These are phyloP conservation scores for Exophiala sp. DNA, from an alignment of 2,329 filamentous ascomycete species.

Conservation along the genomic window DNA sequence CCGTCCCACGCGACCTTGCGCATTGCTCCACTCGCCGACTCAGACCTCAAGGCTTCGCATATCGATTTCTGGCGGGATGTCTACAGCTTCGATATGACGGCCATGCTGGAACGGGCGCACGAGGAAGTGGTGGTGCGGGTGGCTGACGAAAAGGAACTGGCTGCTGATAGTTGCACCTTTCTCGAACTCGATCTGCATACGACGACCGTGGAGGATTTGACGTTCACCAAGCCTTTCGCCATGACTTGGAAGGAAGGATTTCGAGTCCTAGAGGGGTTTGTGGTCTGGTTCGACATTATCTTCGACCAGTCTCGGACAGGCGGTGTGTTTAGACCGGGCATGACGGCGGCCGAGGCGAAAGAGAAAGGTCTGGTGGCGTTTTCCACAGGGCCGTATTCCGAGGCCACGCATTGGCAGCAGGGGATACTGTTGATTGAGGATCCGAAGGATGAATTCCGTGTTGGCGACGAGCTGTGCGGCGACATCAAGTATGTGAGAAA, in stretches of 20 bases:
- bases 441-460: constrained; percentile 42
- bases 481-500: constrained; percentile 65
- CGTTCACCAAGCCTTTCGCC: constrained; percentile 64
- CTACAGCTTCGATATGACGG: constrained; percentile 90
- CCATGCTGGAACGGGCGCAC: constrained; percentile 70
- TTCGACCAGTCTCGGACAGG: constrained; percentile 61
- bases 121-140: constrained; percentile 75
- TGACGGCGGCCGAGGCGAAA: constrained; percentile 60
- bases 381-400: constrained; percentile 72
- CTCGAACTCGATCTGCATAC: constrained; percentile 70
- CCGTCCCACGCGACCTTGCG: constrained; percentile 80
- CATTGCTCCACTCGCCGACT: constrained; percentile 72
- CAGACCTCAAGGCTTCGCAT: constrained; percentile 69
- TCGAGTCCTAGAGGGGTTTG: constrained; percentile 67
- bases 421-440: constrained; percentile 62
- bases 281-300: constrained; percentile 92
- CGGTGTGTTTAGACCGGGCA: constrained; percentile 42
- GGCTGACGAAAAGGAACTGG: constrained; percentile 56
- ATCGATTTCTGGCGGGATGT: constrained; percentile 84
- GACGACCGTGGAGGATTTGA: constrained; percentile 63
- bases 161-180: constrained; percentile 58
- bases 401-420: constrained; percentile 86
- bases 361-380: constrained; percentile 65
- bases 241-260: constrained; percentile 40
- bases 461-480: constrained; percentile 57